phyloP scores from a whole-genome alignment of 306 rosid genomes.

The Dicorynia guianensis region DNA sequence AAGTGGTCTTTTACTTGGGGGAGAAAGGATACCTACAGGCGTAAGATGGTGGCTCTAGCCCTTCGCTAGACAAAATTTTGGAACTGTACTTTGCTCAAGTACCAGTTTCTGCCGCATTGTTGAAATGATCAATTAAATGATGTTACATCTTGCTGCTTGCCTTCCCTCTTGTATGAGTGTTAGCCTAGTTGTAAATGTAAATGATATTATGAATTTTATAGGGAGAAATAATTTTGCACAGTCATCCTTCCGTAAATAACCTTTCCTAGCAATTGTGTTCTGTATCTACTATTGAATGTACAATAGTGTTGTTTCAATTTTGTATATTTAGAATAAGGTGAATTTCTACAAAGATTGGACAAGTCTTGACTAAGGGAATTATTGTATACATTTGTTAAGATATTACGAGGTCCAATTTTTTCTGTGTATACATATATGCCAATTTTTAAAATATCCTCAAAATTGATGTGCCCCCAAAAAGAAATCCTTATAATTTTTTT shows the following conservation, averaged over 20 bases:
- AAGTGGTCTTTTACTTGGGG: slow-evolving; percentile 62
- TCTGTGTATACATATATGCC: no score
- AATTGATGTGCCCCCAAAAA: no score
- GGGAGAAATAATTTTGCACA: not conserved
- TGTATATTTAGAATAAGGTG: not conserved
- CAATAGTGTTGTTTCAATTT: not conserved
- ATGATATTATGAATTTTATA: slow-evolving; percentile 16
- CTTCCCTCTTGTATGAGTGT: not conserved
- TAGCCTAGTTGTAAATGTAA: slow-evolving; percentile 17
- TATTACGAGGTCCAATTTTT: no score
- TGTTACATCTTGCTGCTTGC: not conserved
- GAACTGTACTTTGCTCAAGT: not conserved
- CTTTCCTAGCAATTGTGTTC: not conserved
- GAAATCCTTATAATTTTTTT: no score
- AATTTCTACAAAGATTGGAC: no score
- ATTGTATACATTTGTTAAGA: no score
- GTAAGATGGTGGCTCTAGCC: slow-evolving; percentile 28
- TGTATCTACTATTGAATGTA: not conserved
- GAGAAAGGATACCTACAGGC: slow-evolving; percentile 66
- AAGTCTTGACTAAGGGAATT: no score
- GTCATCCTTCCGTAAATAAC: slow-evolving; percentile 24
- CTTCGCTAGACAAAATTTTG: not conserved
- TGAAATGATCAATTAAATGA: slow-evolving; percentile 10
- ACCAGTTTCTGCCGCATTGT: slow-evolving; percentile 3
- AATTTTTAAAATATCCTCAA: no score